Base-by-base conservation (phyloP, 2,329 filamentous ascomycete species). In the Pseudogymnoascus sp. region DNA sequence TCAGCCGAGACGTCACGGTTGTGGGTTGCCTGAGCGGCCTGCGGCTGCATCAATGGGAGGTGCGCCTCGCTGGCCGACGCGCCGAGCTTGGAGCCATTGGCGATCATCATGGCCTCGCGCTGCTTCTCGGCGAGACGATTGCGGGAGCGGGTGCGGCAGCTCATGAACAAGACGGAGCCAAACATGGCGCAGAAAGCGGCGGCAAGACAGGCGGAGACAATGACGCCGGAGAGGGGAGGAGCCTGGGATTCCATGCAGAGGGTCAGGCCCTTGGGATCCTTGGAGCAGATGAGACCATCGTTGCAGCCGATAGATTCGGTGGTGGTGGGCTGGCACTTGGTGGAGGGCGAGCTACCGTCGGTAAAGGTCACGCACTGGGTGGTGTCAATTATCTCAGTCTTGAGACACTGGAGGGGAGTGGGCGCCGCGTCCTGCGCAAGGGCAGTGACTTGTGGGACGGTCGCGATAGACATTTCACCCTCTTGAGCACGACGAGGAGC, bases 181-280 rank as follows among this genome's bases (percentile, higher is more conserved):
- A 55, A 55, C 48, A 55, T 55, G 48, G 48, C 48, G 48, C n/a
- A 55, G 48, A 55, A 55, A 10, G 48, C 48, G 15, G n/a, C 48
- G 9, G 29, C 18, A n/a, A 55, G 48, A 5, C 9, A 18, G 29
- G 1, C n/a, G 15, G 48, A 55, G 29, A 55, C 48, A 21, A 55
- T 55, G 48, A 55, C 33, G 29, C 48, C 48, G n/a, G 15, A 9
- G 29, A 55, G 48, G 29, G 33, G 8, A 21, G 48, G 48, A 15
- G 48, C 29, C 9, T 55, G 4, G n/a, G 48, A 55, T 33, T 33
- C 9, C 48, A 55, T 55, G 48, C 48, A 55, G 4, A 55, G 48
- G n/a, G 48, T 55, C 12, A 33, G 15, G 48, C 48, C 48, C 29
- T 55, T 12, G 29, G 8, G 1, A n/a, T 55, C 48, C 29, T 33